A percentile compares a stretch with the other conserved stretches of the same genome.
phyloP scores from a whole-genome alignment of 305 asterid species.

The Fraxinus dipetala region DNA sequence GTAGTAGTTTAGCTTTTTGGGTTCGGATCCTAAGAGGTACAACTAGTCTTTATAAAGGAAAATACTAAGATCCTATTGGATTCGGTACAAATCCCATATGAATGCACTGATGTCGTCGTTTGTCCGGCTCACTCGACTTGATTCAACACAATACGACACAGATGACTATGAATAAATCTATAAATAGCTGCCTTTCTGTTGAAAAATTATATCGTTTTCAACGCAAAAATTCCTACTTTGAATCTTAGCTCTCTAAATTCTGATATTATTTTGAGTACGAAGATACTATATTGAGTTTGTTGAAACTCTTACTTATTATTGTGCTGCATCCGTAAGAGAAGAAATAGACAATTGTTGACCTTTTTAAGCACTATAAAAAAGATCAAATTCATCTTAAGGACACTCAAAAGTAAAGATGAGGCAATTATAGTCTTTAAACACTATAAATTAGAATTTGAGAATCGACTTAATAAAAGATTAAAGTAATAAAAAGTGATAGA shows the following conservation, averaged over 20 bases:
- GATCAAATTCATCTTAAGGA: not conserved
- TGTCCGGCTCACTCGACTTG: not conserved
- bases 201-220: not conserved
- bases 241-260: not conserved
- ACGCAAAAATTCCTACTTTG: not conserved
- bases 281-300: not conserved
- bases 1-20: not conserved
- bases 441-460: not conserved
- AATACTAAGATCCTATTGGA: not conserved
- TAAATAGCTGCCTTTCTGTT: not conserved
- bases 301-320: not conserved
- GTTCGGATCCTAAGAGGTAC: not conserved
- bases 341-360: not conserved
- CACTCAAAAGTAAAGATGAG: not conserved
- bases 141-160: not conserved
- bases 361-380: not conserved
- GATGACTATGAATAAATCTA: not conserved
- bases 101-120: not conserved
- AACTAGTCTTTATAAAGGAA: not conserved
- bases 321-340: not conserved
- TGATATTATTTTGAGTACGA: not conserved
- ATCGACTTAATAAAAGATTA: not conserved
- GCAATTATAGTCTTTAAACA: not conserved
- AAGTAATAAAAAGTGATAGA: too few relatives aligned
- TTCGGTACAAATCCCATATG: not conserved